These are phyloP conservation scores for Lenwebbia sp. DNA, from an alignment of 345 rosid species.

Conservation along the genomic window DNA sequence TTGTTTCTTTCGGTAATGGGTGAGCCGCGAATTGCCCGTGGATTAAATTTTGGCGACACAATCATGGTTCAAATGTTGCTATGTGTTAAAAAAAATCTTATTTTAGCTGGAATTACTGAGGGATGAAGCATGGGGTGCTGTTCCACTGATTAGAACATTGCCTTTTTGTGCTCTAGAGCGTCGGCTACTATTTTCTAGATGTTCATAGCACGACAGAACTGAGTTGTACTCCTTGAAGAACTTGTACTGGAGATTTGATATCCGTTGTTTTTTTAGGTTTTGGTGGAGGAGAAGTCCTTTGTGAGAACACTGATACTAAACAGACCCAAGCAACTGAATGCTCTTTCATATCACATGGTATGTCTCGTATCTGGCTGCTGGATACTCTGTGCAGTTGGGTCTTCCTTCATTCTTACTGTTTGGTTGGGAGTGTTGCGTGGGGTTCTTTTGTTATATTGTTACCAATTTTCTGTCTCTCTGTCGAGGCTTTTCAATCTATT, in stretches of 20 bases:
- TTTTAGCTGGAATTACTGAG: not conserved
- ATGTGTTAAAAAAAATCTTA: not conserved
- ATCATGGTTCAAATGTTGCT: not conserved
- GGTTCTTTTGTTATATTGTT: not conserved
- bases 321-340: conserved; percentile 70
- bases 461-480: not conserved
- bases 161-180: not conserved
- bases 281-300: conserved; percentile 42
- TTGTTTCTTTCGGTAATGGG: not conserved
- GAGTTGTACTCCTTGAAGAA: not conserved
- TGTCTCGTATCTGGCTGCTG: not conserved
- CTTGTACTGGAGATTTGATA: not conserved
- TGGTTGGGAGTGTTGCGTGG: not conserved
- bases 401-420: not conserved
- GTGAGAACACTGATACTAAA: conserved; percentile 52
- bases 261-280: conserved; percentile 16
- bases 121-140: not conserved
- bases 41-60: not conserved
- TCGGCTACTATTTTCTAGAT: not conserved
- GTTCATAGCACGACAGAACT: not conserved
- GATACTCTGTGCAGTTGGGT: not conserved
- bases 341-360: conserved; percentile 53
- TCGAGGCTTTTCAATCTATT: not conserved
- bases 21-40: not conserved
- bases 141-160: not conserved